Evolutionary conservation across 2,329 filamentous ascomycete species (phyloP).

Genomic region (Allantophomopsis cytisporea): DNA sequence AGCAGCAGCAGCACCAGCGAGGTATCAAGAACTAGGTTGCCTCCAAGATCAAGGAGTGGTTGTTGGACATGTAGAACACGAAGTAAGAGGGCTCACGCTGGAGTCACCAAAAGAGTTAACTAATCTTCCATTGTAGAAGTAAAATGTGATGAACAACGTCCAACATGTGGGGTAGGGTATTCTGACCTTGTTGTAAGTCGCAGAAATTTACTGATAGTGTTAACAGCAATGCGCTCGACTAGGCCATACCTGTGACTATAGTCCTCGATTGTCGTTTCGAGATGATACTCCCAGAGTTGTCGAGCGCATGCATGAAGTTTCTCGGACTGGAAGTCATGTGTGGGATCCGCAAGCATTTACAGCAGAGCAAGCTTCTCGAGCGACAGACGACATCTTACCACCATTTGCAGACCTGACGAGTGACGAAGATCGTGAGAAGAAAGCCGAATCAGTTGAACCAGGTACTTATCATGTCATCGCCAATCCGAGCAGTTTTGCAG

Average conservation of each 20-base stretch:
- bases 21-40: constrained; percentile 8
- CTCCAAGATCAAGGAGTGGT: constrained; percentile 17
- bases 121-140: constrained; percentile 18
- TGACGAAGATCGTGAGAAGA: constrained; percentile 43
- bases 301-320: constrained; percentile 35
- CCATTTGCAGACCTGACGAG: constrained; percentile 36
- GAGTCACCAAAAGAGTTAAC: no score
- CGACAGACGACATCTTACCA: constrained; percentile 30
- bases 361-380: constrained; percentile 11
- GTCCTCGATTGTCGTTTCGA: constrained; percentile 37
- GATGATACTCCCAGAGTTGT: constrained; percentile 36
- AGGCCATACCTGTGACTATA: constrained; percentile 42
- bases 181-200: constrained; percentile 1
- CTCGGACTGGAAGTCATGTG: constrained; percentile 32
- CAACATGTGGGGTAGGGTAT: constrained; percentile 33
- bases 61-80: constrained; percentile 17
- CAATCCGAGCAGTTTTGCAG: constrained; percentile 37
- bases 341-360: constrained; percentile 28
- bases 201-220: constrained; percentile 1
- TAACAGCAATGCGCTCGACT: constrained; percentile 37
- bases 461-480: constrained; percentile 41
- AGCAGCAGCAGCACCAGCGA: background rate
- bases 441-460: constrained; percentile 33
- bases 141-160: constrained; percentile 41
- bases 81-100: constrained; percentile 2